A percentile compares a stretch with the other conserved stretches of the same genome.
Evolutionary conservation across 768 basidiomycete genomes (phyloP).

Genomic region (Rhizopogon vinicolor): DNA sequence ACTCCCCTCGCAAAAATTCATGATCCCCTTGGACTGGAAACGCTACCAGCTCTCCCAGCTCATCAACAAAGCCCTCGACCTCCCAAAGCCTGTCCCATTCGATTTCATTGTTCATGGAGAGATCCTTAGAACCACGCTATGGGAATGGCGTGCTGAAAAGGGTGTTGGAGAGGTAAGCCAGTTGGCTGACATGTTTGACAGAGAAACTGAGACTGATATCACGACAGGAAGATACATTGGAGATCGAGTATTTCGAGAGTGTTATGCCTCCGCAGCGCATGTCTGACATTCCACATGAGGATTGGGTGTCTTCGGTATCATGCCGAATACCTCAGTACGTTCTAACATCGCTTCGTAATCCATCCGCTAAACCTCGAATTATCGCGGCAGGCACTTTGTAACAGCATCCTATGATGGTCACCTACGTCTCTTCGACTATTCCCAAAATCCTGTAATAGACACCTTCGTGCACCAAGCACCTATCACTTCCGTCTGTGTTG

Average conservation of each 20-base stretch:
- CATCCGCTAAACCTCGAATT: constrained; percentile 7
- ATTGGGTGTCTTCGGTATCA: constrained; percentile 88
- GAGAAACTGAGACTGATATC: background rate
- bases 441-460: constrained; percentile 50
- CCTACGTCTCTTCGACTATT: constrained; percentile 69
- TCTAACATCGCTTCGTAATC: background rate
- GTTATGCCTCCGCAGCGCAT: constrained; percentile 83
- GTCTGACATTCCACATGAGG: constrained; percentile 78
- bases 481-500: constrained; percentile 57
- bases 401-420: constrained; percentile 81
- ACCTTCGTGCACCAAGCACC: constrained; percentile 57
- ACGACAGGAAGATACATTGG: constrained; percentile 78
- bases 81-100: constrained; percentile 76
- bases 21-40: constrained; percentile 87
- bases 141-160: constrained; percentile 69
- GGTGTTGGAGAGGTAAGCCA: constrained; percentile 67
- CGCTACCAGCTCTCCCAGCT: constrained; percentile 97
- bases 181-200: background rate
- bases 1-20: constrained; percentile 83
- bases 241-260: constrained; percentile 90
- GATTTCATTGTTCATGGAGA: constrained; percentile 90
- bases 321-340: constrained; percentile 52
- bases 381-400: constrained; percentile 51
- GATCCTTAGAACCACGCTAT: constrained; percentile 65
- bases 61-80: constrained; percentile 87